A percentile compares a stretch with the other conserved stretches of the same genome.
phyloP scores from a whole-genome alignment of 306 rosid genomes.

The Psophocarpus tetragonolobus region DNA sequence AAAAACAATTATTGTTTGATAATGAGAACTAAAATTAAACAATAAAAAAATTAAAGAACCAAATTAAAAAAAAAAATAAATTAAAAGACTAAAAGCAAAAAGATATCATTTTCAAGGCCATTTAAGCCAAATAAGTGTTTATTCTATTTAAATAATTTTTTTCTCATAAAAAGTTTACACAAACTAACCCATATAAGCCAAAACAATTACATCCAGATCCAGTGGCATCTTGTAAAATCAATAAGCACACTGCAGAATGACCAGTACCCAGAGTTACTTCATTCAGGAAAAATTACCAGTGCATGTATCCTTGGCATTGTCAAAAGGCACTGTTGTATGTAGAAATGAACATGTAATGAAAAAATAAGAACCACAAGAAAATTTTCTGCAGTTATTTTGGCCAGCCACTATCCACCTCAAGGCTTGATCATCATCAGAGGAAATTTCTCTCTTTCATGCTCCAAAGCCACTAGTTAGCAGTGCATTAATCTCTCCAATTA shows the following conservation, averaged over 20 bases:
- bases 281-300: neutral
- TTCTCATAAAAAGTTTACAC: too few species aligned
- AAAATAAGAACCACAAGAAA: neutral
- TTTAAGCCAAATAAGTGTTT: too few species aligned
- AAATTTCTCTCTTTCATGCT: slow-evolving; percentile 44
- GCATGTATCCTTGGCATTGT: neutral
- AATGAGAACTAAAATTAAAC: too few species aligned
- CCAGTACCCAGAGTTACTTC: slow-evolving; percentile 6
- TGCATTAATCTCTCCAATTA: slow-evolving; percentile 89
- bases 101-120: too few species aligned
- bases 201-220: neutral
- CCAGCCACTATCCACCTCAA: slow-evolving; percentile 25
- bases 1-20: too few species aligned
- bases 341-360: neutral
- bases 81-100: too few species aligned
- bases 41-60: too few species aligned
- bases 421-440: neutral
- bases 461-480: slow-evolving; percentile 64
- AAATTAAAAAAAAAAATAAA: too few species aligned
- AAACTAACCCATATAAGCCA: too few species aligned
- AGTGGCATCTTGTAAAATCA: slow-evolving; percentile 16
- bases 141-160: too few species aligned
- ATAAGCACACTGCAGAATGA: neutral
- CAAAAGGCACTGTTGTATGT: slow-evolving; percentile 3
- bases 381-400: neutral